Evolutionary conservation across 1,284 basidiomycete genomes (phyloP), one percentile per base, ranked within the genome.

Genomic region (Boletus semigastroideus): DNA sequence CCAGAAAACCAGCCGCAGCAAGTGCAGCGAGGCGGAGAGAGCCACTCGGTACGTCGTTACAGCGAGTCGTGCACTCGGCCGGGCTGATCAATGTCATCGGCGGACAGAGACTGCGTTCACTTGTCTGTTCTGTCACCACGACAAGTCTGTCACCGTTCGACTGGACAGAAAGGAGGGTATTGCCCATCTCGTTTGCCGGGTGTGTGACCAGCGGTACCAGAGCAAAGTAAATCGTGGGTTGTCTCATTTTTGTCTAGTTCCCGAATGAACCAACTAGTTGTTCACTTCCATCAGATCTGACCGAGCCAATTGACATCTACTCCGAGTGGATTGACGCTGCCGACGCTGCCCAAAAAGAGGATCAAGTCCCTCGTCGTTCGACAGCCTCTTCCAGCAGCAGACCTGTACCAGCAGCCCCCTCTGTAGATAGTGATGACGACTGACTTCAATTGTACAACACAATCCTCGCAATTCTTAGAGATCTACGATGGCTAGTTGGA

Each of bases 301-400:
- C 90, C 1, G 92, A 94, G 61, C 83, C 92, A 6, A 86, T 94
- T 55, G 92, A 94, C 68, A 90, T 94, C 27, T 94, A 94, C 68
- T 91, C 90, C 11, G 88, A 92, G 64, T 94, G 92, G 92, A 92
- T 94, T 59, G 92, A 94, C 69, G 91, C 92, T 42, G 90, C 90
- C 19, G 91, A 94, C 65, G 87, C 89, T 19, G 91, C 90, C 22
- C 87, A 91, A 64, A 78, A 76, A 54, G 81, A 84, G 47, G 75
- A 75, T 39, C 77, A 69, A 4, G 61, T 72, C 17, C 62, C 71
- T 33, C 79, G 79, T 42, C 79, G 85, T 45, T 75, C 75, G 13
- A 74, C 76, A 20, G 81, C 85, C 8, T 84, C 84, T 3, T 83
- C 80, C 0, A 80, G 82, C 0, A 80, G 82, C 57, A 75, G 84